Percentiles rank a stretch among this genome's conserved stretches.
These are phyloP conservation scores for Chalciporus piperatus DNA, from an alignment of 768 basidiomycete species.

Conservation along the genomic window DNA sequence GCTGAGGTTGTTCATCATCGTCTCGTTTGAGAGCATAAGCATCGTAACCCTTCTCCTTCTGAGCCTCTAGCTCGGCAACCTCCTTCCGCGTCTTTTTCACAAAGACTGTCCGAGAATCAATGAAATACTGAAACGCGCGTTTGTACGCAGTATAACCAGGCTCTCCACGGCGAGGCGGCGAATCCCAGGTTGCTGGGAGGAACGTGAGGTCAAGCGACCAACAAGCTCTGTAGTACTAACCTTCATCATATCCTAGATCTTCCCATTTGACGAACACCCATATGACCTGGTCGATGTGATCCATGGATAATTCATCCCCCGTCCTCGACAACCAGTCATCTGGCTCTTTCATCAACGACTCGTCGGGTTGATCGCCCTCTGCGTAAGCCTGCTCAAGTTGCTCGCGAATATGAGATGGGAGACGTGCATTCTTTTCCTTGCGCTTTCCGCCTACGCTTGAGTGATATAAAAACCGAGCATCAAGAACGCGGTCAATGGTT, in stretches of 20 bases:
- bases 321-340: conserved; percentile 48
- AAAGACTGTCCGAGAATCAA: conserved; percentile 57
- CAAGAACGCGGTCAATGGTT: conserved; percentile 88
- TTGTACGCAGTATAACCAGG: conserved; percentile 61
- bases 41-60: conserved; percentile 56
- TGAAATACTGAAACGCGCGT: conserved; percentile 62
- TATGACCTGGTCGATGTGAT: conserved; percentile 59
- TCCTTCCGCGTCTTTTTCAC: conserved; percentile 49
- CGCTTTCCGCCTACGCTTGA: conserved; percentile 11
- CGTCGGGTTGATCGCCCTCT: conserved; percentile 63
- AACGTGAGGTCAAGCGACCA: not conserved
- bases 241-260: conserved; percentile 89
- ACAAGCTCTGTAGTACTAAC: conserved; percentile 39
- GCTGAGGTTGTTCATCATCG: conserved; percentile 49
- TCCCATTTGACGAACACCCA: conserved; percentile 94
- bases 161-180: conserved; percentile 66
- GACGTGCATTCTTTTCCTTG: conserved; percentile 22
- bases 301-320: conserved; percentile 41
- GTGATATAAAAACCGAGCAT: conserved; percentile 63
- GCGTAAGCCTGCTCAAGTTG: conserved; percentile 42
- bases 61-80: conserved; percentile 45
- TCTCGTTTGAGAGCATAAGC: conserved; percentile 42
- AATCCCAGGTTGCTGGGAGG: conserved; percentile 83
- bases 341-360: conserved; percentile 52
- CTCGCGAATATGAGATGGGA: conserved; percentile 17